These are phyloP conservation scores for Collybia sordida DNA, from an alignment of 768 basidiomycete genomes.

Conservation along the genomic window DNA sequence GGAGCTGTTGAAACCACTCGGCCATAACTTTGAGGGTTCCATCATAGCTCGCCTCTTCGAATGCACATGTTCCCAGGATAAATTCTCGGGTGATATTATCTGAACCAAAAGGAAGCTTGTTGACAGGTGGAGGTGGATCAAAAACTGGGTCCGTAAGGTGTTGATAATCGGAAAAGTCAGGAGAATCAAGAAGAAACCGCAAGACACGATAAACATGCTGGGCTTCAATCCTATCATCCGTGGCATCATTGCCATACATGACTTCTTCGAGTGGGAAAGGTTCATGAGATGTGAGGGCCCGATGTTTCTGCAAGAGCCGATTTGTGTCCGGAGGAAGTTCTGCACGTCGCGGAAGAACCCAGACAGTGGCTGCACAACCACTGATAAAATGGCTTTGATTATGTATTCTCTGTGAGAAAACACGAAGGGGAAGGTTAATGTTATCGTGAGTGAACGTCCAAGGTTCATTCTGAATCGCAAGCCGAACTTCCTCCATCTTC, in stretches of 20 bases:
- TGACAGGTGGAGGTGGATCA: background rate
- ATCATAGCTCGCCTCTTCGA: background rate
- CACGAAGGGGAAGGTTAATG: slow-evolving; percentile 18
- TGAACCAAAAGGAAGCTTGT: background rate
- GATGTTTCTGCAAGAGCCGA: slow-evolving; percentile 3
- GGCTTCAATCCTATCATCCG: background rate
- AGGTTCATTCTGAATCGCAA: slow-evolving; percentile 9
- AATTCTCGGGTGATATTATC: background rate
- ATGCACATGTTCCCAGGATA: background rate
- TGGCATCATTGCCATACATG: background rate
- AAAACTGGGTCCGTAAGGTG: background rate
- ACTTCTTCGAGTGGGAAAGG: background rate
- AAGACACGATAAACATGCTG: background rate
- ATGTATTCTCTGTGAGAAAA: slow-evolving; percentile 20
- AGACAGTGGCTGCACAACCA: slow-evolving; percentile 21
- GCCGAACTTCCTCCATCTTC: slow-evolving; percentile 7
- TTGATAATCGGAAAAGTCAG: background rate
- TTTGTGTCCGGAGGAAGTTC: slow-evolving; percentile 7
- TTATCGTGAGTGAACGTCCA: slow-evolving; percentile 20
- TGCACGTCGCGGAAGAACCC: slow-evolving; percentile 11
- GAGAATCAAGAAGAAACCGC: background rate
- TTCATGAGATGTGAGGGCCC: background rate
- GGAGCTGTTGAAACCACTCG: background rate
- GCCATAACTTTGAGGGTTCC: background rate
- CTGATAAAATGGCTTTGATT: slow-evolving; percentile 22